These are phyloP conservation scores for Phoma sp. DNA, from an alignment of 2,329 filamentous ascomycete species.

Conservation along the genomic window DNA sequence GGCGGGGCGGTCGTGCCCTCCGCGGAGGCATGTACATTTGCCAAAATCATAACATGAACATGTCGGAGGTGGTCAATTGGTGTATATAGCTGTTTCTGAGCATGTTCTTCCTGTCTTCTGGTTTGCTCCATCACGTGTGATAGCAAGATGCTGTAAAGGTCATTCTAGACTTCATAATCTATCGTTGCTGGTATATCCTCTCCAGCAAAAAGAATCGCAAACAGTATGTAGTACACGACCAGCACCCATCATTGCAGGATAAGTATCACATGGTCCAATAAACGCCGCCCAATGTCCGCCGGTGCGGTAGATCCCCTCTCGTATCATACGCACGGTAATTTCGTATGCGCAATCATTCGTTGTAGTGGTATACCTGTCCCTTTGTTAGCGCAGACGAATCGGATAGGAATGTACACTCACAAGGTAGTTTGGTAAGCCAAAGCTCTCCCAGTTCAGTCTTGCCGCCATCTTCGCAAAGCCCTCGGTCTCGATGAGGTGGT, in stretches of 20 bases:
- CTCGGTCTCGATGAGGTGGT: constrained; percentile 96
- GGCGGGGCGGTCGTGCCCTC: too few relatives aligned
- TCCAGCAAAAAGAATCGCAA: constrained; percentile 19
- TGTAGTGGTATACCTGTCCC: constrained; percentile 82
- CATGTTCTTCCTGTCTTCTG: too few relatives aligned
- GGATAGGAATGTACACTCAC: constrained; percentile 58
- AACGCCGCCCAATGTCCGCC: constrained; percentile 45
- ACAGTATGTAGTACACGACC: constrained; percentile 20
- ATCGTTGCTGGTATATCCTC: constrained; percentile 9
- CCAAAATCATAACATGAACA: too few relatives aligned
- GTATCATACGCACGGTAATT: constrained; percentile 6
- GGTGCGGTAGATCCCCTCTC: constrained; percentile 8
- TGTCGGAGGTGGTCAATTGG: too few relatives aligned
- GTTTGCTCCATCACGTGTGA: background rate
- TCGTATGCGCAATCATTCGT: constrained; percentile 63
- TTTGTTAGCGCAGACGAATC: background rate
- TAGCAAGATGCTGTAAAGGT: background rate
- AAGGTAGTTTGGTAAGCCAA: constrained; percentile 95
- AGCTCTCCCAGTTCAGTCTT: constrained; percentile 82
- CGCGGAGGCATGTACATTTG: too few relatives aligned
- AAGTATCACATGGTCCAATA: constrained; percentile 11
- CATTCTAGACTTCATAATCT: constrained; percentile 2
- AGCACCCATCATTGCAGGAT: constrained; percentile 10
- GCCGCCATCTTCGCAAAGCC: constrained; percentile 98
- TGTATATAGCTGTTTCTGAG: too few relatives aligned